phyloP scores from a whole-genome alignment of 306 rosid genomes.

The Fragaria iinumae region DNA sequence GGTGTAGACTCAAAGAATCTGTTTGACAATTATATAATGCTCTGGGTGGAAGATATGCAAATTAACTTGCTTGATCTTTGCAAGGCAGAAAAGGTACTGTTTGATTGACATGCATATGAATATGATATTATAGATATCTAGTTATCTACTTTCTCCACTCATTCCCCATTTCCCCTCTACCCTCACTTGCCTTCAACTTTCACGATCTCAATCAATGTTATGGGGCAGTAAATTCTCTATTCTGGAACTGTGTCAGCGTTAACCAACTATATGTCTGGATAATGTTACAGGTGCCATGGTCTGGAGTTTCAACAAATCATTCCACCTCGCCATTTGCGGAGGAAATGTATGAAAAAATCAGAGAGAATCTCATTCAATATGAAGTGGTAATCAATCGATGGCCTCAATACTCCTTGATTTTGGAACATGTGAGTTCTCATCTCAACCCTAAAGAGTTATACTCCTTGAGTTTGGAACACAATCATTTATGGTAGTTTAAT shows the following conservation, averaged over 20 bases:
- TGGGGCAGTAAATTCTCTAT: not conserved
- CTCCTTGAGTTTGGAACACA: not conserved
- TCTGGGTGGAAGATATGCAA: conserved; percentile 97
- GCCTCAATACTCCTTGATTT: conserved; percentile 91
- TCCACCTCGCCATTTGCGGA: conserved; percentile 92
- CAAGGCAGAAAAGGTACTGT: conserved; percentile 85
- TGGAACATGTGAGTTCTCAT: conserved; percentile 72
- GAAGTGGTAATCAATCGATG: conserved; percentile 88
- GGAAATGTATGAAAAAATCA: conserved; percentile 87
- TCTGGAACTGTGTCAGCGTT: not conserved
- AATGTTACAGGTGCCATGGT: conserved; percentile 87
- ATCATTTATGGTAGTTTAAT: not conserved
- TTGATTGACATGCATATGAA: not conserved
- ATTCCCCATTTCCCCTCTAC: not conserved
- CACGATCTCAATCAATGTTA: not conserved
- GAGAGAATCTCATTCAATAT: conserved; percentile 63
- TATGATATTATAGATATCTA: not conserved
- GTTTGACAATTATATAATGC: conserved; percentile 83
- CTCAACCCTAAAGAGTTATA: conserved; percentile 11
- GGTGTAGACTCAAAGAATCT: conserved; percentile 77
- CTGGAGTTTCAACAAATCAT: conserved; percentile 85
- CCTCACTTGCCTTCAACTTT: not conserved
- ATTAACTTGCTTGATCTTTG: conserved; percentile 75
- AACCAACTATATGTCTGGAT: conserved; percentile 23
- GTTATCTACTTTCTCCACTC: not conserved